Evolutionary conservation across 192 early-diverging fungal genomes (phyloP), one percentile per base, ranked within the genome.

Genomic region (Rhizoclosmatium globosum): DNA sequence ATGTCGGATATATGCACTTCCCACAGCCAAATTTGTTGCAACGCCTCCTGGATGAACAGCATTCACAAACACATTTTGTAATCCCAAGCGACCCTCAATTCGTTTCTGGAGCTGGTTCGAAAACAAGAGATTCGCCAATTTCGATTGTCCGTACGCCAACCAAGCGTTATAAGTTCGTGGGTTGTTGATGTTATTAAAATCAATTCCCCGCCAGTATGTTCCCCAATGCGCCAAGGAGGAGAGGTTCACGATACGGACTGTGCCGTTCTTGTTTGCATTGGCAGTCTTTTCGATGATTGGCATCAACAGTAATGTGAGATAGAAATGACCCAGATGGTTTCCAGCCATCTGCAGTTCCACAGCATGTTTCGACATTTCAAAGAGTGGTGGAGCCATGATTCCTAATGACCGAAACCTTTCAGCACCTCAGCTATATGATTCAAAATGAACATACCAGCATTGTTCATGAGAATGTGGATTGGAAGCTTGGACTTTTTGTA

Each of bases 111-210:
- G 81, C 21, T 84, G 82, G 23, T 81, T 81, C 1, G 84, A 77
- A 78, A 89, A 91, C 17, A 89, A 78, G 43, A 87, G 76, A 57
- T 88, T 89, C 64, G 87, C 82, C 74, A 91, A 78, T 82, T 93
- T 93, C 7, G 84, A 82, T 19, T 84, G 78, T 38, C 82, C 85
- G 75, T 92, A 91, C 58, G 74, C 50, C 13, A 62, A 46, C n/a
- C 71, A 68, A 3, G 81, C 56, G 2, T 74, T 68, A 17, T 86
- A 84, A 23, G 46, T 70, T 50, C 84, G 48, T 13, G 66, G 67
- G 45, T 78, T n/a, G 66, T 50, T 70, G 3, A 78, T 68, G 2
- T 84, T 82, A 0, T 87, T 86, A 46, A 88, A 89, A 45, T 87
- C 76, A 60, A 90, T 80, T 6, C 82, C 85, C 41, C 78, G 78